Conservation (phyloP, 2,329 filamentous ascomycete species). For the Madurella mycetomatis region DNA sequence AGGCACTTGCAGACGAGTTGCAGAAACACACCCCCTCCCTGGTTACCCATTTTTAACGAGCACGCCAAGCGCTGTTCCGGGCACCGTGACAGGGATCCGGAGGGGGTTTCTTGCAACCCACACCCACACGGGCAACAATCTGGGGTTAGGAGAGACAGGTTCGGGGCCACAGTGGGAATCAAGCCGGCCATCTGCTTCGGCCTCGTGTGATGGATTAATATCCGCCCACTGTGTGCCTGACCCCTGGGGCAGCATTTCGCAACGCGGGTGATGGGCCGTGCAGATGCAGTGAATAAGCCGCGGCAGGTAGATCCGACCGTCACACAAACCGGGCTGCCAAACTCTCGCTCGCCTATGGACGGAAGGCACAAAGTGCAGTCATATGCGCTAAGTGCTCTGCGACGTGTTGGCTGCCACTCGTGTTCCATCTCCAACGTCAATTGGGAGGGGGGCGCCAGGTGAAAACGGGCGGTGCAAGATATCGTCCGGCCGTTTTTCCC, state of each 20-base stretch:
- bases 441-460: neutral
- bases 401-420: neutral
- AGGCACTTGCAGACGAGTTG: conserved; percentile 22
- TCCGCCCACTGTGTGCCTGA: too few species aligned
- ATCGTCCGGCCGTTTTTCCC: too few species aligned
- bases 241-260: too few species aligned
- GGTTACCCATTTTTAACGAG: conserved; percentile 8
- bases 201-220: too few species aligned
- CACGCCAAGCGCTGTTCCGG: conserved; percentile 16
- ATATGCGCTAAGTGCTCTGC: neutral
- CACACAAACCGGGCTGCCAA: neutral
- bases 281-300: too few species aligned
- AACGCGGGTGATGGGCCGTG: too few species aligned
- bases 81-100: conserved; percentile 10
- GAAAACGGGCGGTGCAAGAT: too few species aligned
- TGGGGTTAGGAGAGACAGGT: neutral
- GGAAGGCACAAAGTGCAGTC: too few species aligned
- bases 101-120: neutral
- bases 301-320: neutral
- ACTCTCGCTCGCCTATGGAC: neutral
- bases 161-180: too few species aligned
- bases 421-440: neutral
- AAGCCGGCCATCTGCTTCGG: too few species aligned
- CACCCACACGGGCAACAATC: neutral
- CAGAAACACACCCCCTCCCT: conserved; percentile 2